Evolutionary conservation across 768 basidiomycete species (phyloP).

Genomic region (Daedaleopsis sinensis): DNA sequence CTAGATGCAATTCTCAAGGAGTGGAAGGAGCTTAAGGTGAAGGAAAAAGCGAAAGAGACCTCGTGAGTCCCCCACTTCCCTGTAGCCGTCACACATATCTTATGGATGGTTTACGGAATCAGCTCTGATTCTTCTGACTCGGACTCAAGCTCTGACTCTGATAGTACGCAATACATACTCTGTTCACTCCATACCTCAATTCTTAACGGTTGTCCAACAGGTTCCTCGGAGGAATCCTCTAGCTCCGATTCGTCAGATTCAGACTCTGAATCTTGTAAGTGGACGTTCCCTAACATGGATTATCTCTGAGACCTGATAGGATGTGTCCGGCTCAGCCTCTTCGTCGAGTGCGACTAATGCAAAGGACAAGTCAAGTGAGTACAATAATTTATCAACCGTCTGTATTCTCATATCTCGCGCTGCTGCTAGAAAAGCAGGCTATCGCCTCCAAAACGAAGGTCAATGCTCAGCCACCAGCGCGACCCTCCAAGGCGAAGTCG

Average conservation of each 20-base stretch:
- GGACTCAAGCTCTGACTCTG: constrained; percentile 22
- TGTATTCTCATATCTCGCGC: background rate
- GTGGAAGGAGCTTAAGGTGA: constrained; percentile 51
- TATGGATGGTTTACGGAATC: background rate
- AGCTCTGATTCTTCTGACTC: constrained; percentile 6
- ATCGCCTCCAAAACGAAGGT: background rate
- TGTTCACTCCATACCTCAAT: constrained; percentile 11
- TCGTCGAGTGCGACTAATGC: constrained; percentile 14
- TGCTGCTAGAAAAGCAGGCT: background rate
- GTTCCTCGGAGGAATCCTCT: constrained; percentile 28
- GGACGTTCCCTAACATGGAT: background rate
- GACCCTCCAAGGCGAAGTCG: constrained; percentile 4
- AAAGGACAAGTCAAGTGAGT: constrained; percentile 4
- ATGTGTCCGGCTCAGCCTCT: constrained; percentile 7
- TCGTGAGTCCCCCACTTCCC: constrained; percentile 27
- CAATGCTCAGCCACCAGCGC: background rate
- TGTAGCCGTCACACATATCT: background rate
- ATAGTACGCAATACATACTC: constrained; percentile 12
- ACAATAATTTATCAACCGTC: background rate
- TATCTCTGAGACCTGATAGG: constrained; percentile 12
- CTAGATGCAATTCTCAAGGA: constrained; percentile 67
- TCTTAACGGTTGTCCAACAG: too few species aligned
- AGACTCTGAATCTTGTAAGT: constrained; percentile 31
- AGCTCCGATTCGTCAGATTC: constrained; percentile 30
- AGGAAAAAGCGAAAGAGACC: background rate